Conservation (phyloP, 805 yeast genomes). For the Kodamaea fukazawae region DNA sequence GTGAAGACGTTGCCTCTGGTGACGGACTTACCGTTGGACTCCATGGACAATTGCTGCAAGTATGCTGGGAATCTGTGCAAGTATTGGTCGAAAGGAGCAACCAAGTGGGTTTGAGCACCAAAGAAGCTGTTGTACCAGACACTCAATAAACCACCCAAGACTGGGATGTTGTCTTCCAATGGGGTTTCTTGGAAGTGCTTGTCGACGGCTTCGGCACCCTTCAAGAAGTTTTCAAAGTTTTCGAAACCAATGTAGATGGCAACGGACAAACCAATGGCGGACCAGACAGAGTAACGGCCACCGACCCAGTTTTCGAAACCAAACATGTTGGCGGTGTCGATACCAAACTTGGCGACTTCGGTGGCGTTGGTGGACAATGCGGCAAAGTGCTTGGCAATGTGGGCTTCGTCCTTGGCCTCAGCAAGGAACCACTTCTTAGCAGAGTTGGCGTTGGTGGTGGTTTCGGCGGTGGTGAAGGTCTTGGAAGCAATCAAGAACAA, state of each 20-base stretch:
- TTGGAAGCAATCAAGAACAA: conserved; percentile 90
- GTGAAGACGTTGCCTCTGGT: conserved; percentile 89
- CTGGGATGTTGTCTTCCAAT: conserved; percentile 87
- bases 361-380: conserved; percentile 91
- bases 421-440: conserved; percentile 94
- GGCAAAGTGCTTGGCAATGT: conserved; percentile 95
- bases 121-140: conserved; percentile 99
- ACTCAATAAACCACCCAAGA: conserved; percentile 86
- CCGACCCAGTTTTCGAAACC: conserved; percentile 99
- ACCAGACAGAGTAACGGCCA: conserved; percentile 99
- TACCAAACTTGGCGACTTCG: conserved; percentile 93
- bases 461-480: conserved; percentile 99
- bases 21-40: conserved; percentile 97
- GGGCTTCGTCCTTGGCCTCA: conserved; percentile 59
- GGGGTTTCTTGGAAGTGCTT: conserved; percentile 83
- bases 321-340: conserved; percentile 97
- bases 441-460: conserved; percentile 91
- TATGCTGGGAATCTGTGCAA: conserved; percentile 99
- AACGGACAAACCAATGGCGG: conserved; percentile 95
- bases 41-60: conserved; percentile 98
- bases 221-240: conserved; percentile 85
- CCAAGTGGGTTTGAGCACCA: conserved; percentile 97
- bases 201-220: conserved; percentile 98
- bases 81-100: conserved; percentile 98
- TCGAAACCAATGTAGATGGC: conserved; percentile 95